phyloP scores from a whole-genome alignment of 2,329 filamentous ascomycete genomes.

The Zymoseptoria brevis region DNA sequence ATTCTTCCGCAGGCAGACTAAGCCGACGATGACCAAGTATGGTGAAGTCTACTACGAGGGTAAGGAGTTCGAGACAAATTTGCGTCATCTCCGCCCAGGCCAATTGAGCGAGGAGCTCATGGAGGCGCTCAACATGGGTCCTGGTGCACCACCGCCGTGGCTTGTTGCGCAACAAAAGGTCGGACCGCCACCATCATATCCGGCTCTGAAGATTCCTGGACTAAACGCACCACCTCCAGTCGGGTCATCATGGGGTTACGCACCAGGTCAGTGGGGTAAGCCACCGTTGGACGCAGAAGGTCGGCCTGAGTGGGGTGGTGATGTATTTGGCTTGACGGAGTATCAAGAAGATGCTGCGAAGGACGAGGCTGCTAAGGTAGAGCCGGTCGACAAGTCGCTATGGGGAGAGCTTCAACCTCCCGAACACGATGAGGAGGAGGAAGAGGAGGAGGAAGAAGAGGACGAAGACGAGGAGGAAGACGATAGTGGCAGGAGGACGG shows the following conservation, averaged over 20 bases:
- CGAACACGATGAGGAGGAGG: slow-evolving; percentile 47
- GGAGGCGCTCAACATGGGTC: slow-evolving; percentile 88
- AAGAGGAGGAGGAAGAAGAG: slow-evolving; percentile 56
- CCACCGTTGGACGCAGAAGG: slow-evolving; percentile 92
- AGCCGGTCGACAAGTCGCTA: slow-evolving; percentile 75
- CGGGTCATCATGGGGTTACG: slow-evolving; percentile 88
- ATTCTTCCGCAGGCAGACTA: slow-evolving; percentile 96
- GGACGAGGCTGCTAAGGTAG: slow-evolving; percentile 45
- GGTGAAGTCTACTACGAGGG: slow-evolving; percentile 99
- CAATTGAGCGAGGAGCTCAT: slow-evolving; percentile 83
- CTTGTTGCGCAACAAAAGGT: slow-evolving; percentile 93
- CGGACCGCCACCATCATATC: slow-evolving; percentile 88
- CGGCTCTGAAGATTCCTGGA: slow-evolving; percentile 87
- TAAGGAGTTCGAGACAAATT: slow-evolving; percentile 94
- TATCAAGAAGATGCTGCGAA: slow-evolving; percentile 5
- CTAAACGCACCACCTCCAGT: slow-evolving; percentile 87
- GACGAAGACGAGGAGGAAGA: slow-evolving; percentile 68
- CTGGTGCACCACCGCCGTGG: slow-evolving; percentile 90
- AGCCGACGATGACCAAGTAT: slow-evolving; percentile 86
- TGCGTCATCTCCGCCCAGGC: slow-evolving; percentile 80
- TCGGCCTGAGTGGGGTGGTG: slow-evolving; percentile 81
- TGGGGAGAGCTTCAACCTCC: slow-evolving; percentile 88
- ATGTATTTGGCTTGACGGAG: slow-evolving; percentile 74
- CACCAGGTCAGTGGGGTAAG: slow-evolving; percentile 91
- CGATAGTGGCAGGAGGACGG: slow-evolving; percentile 47